A percentile compares a stretch with the other conserved stretches of the same genome.
Evolutionary conservation across 2,329 filamentous ascomycete genomes (phyloP).

Genomic region (Microsporum audouinii): DNA sequence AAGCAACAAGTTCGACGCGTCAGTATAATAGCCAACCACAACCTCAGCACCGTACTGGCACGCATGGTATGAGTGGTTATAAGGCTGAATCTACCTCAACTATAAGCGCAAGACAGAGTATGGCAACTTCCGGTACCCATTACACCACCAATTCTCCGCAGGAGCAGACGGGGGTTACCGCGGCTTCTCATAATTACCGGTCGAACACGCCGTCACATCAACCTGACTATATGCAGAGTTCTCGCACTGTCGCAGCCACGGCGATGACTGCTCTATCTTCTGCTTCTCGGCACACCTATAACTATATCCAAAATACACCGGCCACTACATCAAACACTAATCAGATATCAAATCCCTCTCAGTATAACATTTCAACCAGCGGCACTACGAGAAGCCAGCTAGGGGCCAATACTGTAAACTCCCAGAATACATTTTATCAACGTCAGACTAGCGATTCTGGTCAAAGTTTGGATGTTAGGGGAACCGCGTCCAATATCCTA

Average conservation of each 20-base stretch:
- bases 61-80: background rate
- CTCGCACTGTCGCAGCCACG: conserved; percentile 11
- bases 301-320: background rate
- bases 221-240: conserved; percentile 10
- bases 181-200: background rate
- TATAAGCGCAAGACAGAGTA: background rate
- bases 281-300: conserved; percentile 5
- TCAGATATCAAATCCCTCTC: background rate
- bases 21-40: background rate
- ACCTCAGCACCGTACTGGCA: background rate
- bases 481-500: background rate
- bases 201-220: conserved; percentile 5
- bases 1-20: background rate
- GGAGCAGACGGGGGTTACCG: background rate
- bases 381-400: background rate
- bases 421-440: background rate
- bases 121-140: background rate
- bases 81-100: background rate
- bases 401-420: background rate
- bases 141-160: background rate
- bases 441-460: background rate
- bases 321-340: background rate
- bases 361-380: background rate
- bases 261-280: conserved; percentile 14
- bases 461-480: background rate